These are phyloP conservation scores for Blastobotrys apis DNA, from an alignment of 1,139 yeast genomes.

Conservation along the genomic window DNA sequence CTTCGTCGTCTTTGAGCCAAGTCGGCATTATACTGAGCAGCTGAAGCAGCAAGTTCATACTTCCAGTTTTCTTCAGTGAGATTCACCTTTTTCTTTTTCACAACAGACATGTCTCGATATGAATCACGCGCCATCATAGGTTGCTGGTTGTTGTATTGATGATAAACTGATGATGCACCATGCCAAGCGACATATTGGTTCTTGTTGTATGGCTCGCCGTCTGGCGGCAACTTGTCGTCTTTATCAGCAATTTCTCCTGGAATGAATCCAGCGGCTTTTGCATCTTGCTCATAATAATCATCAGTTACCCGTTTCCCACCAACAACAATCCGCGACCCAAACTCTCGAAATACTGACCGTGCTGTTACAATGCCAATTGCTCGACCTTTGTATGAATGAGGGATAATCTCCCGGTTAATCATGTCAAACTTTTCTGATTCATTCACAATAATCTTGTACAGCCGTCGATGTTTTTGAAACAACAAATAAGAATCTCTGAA, in stretches of 20 bases:
- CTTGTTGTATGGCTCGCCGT: constrained; percentile 43
- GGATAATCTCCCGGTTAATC: constrained; percentile 76
- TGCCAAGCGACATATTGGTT: constrained; percentile 53
- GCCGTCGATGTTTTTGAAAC: constrained; percentile 74
- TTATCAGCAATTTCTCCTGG: constrained; percentile 82
- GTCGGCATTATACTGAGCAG: constrained; percentile 62
- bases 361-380: constrained; percentile 90
- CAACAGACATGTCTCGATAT: constrained; percentile 19
- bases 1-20: constrained; percentile 58
- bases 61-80: constrained; percentile 78
- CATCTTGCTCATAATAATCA: constrained; percentile 81
- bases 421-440: constrained; percentile 80
- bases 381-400: constrained; percentile 87
- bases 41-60: constrained; percentile 75
- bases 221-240: constrained; percentile 46
- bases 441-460: constrained; percentile 69
- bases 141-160: constrained; percentile 37
- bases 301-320: constrained; percentile 81
- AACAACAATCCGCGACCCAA: constrained; percentile 78
- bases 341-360: constrained; percentile 81
- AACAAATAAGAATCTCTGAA: constrained; percentile 88
- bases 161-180: constrained; percentile 44
- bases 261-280: constrained; percentile 66
- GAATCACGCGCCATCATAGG: constrained; percentile 29
- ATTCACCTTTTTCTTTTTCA: constrained; percentile 35